phyloP scores from a whole-genome alignment of 1,284 basidiomycete genomes.

The Xerocomus nothofagi region DNA sequence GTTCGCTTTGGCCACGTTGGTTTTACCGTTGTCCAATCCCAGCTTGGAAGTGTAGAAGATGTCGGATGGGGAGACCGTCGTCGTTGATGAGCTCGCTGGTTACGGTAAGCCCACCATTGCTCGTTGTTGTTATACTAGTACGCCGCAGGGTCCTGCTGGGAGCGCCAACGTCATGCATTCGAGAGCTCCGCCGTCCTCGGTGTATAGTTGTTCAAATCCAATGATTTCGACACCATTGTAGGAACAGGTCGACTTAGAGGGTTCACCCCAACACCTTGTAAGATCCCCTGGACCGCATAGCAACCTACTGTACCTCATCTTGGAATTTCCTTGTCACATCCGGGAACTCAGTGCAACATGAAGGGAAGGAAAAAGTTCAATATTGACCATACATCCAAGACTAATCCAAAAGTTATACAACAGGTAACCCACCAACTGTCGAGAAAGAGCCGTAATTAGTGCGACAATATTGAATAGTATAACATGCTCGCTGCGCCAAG shows the following conservation, averaged over 20 bases:
- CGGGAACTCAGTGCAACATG: not conserved
- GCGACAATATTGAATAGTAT: not conserved
- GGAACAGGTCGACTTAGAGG: constrained; percentile 7
- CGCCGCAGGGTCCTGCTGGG: constrained; percentile 6
- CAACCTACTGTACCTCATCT: too few relatives aligned
- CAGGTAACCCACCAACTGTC: not conserved
- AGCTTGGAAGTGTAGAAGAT: constrained; percentile 75
- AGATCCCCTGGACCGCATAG: not conserved
- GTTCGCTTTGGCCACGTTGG: constrained; percentile 49
- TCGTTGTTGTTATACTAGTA: constrained; percentile 69
- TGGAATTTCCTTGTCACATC: too few relatives aligned
- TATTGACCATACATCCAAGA: constrained; percentile 8
- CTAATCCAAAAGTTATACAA: not conserved
- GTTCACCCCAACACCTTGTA: constrained; percentile 7
- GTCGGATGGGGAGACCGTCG: constrained; percentile 42
- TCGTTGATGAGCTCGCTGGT: constrained; percentile 55
- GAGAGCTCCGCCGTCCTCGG: not conserved
- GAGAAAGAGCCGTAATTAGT: constrained; percentile 13
- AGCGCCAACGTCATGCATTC: not conserved
- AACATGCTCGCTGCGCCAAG: constrained; percentile 28
- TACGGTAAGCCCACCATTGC: constrained; percentile 55
- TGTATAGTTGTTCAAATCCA: not conserved
- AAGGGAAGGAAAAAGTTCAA: not conserved
- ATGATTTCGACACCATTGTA: not conserved
- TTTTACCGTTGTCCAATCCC: constrained; percentile 52